Base-by-base conservation (phyloP, 345 rosid genomes). In the Eucalyptus pauciflora region DNA sequence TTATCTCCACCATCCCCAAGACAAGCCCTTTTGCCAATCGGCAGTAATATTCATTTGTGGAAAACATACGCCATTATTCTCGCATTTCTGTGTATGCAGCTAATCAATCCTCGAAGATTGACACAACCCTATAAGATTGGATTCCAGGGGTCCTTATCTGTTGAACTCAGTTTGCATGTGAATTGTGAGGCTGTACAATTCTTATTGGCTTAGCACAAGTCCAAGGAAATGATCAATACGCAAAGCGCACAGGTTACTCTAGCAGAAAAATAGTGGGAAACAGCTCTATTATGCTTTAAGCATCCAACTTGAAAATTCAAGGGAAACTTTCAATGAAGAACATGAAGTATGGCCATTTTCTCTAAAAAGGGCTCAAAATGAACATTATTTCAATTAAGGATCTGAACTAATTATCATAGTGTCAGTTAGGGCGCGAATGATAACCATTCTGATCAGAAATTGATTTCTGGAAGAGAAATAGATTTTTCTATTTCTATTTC, bases 361-460 rank as follows among this genome's bases (percentile, higher is more conserved):
- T 64, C 18, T 1, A 64, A 14, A n/a, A 31, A n/a, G 0, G 4
- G 31, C 0, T 27, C 16, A 29, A 13, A 6, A 1, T 60, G 7
- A 12, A 60, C 5, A 29, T 13, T 64, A 3, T 64, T 31, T 29
- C 4, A 14, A 64, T 29, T 7, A 7, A 64, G 3, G 5, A 1
- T 4, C 0, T 64, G 5, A 13, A 64, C 3, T 64, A 31, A 64
- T 15, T 13, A n/a, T 64, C 37, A 52, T 1, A 3, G 2, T n/a
- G 18, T n/a, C 0, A 2, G 1, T 29, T n/a, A 41, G 41, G 41
- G 41, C 41, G 41, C 41, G 41, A 41, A 41, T 41, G 41, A 41
- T 41, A 41, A 41, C 41, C 41, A 41, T 41, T 41, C 41, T 41
- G 41, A 5, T 5, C 41, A 41, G 41, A 41, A 41, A 41, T 41